A percentile compares a stretch with the other conserved stretches of the same genome.
Evolutionary conservation across 805 yeast genomes (phyloP).

Genomic region (Candida silvatica): DNA sequence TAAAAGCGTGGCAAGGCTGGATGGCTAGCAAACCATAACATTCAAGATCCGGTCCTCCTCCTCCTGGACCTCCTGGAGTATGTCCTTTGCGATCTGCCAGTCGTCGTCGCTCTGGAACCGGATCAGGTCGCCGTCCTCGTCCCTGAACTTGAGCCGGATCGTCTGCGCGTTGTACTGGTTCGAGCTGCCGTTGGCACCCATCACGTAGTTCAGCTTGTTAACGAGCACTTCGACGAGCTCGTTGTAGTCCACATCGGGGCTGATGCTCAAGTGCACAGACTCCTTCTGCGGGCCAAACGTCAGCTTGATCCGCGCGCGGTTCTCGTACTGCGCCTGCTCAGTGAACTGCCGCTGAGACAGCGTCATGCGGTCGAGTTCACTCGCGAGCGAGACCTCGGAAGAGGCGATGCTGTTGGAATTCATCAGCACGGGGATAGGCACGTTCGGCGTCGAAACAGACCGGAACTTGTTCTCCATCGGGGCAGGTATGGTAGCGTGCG

Average conservation of each 20-base stretch:
- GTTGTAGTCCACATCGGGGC: conserved; percentile 19
- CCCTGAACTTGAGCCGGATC: conserved; percentile 67
- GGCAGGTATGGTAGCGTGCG: too few relatives aligned
- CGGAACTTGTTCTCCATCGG: conserved; percentile 1
- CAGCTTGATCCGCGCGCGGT: conserved; percentile 19
- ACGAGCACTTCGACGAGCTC: conserved; percentile 34
- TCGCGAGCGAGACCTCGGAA: too few relatives aligned
- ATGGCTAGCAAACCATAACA: too few relatives aligned
- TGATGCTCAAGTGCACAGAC: conserved; percentile 53
- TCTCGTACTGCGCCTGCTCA: conserved; percentile 2
- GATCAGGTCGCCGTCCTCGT: conserved; percentile 94
- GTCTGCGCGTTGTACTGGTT: conserved; percentile 14
- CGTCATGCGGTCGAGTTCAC: neutral
- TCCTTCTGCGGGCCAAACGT: conserved; percentile 34
- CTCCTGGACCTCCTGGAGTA: conserved; percentile 39
- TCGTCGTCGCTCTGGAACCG: conserved; percentile 82
- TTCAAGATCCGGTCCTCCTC: conserved; percentile 31
- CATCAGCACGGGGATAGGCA: too few relatives aligned
- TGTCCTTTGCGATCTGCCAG: conserved; percentile 77
- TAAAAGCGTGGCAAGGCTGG: too few relatives aligned
- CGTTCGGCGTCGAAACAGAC: conserved; percentile 10
- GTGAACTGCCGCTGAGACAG: conserved; percentile 1
- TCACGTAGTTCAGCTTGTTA: conserved; percentile 45
- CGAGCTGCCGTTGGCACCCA: conserved; percentile 31
- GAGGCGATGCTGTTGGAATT: too few relatives aligned